phyloP scores from a whole-genome alignment of 371 early-diverging fungal species.

The Dentiscutata heterogama region DNA sequence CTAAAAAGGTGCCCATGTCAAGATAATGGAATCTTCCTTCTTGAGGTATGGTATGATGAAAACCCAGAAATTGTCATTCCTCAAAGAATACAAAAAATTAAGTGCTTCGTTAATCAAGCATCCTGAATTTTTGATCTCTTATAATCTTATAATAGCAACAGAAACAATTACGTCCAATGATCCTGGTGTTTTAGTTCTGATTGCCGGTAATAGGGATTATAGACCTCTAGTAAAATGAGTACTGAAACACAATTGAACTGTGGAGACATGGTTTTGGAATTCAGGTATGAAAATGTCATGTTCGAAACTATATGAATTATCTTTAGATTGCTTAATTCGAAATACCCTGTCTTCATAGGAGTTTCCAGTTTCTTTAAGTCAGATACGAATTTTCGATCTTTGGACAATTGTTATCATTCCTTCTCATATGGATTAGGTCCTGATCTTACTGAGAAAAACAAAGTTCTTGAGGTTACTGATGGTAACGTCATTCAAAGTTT shows the following conservation, averaged over 20 bases:
- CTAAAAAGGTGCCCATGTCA: constrained; percentile 27
- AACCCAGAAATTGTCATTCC: neutral
- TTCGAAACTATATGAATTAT: constrained; percentile 33
- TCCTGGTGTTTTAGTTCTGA: too few species aligned
- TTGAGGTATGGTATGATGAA: constrained; percentile 34
- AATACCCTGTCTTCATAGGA: constrained; percentile 15
- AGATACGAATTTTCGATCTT: constrained; percentile 21
- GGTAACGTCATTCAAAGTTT: neutral
- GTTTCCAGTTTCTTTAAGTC: neutral
- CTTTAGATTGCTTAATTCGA: neutral
- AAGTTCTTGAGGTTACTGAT: constrained; percentile 19
- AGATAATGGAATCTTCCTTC: constrained; percentile 25
- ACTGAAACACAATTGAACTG: constrained; percentile 20
- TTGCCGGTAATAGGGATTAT: neutral
- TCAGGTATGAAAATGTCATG: constrained; percentile 18
- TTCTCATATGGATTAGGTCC: constrained; percentile 30
- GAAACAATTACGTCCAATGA: too few species aligned
- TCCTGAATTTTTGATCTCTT: constrained; percentile 3
- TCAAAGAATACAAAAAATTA: constrained; percentile 17
- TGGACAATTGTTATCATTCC: constrained; percentile 29
- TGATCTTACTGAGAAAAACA: neutral
- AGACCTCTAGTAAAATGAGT: constrained; percentile 7
- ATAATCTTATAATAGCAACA: too few species aligned
- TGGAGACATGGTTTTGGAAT: constrained; percentile 25
- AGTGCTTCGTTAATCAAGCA: neutral